These are phyloP conservation scores for Gyromitra esculenta DNA, from an alignment of 2,329 filamentous ascomycete species.

Conservation along the genomic window DNA sequence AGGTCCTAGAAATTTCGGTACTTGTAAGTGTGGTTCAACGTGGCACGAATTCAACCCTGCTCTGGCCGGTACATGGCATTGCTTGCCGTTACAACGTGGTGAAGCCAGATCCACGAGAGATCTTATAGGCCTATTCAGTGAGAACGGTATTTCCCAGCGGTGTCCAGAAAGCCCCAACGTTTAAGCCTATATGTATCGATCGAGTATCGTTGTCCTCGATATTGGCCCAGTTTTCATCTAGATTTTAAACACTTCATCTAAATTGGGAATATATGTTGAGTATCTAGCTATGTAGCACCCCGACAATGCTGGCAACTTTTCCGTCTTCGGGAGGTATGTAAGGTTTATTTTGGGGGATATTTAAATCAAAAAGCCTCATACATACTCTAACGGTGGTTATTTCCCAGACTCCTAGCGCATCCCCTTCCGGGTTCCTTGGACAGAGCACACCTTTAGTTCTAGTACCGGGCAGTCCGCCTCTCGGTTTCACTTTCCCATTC, in stretches of 20 bases:
- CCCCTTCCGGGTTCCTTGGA: conserved; percentile 5
- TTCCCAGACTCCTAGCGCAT: not conserved
- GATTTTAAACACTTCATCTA: not conserved
- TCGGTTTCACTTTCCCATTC: conserved; percentile 14
- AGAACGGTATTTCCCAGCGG: not conserved
- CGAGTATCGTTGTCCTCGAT: no score
- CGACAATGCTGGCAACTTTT: not conserved
- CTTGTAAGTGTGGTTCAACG: not conserved
- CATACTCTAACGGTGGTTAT: not conserved
- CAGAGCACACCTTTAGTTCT: not conserved
- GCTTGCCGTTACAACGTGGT: not conserved
- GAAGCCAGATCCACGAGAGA: not conserved
- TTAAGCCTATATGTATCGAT: not conserved
- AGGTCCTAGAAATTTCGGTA: not conserved
- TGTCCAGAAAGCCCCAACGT: not conserved
- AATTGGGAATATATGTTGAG: not conserved
- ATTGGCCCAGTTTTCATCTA: not conserved
- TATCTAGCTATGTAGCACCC: not conserved
- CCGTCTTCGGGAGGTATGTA: not conserved
- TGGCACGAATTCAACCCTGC: not conserved
- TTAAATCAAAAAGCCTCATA: not conserved
- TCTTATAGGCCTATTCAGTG: not conserved
- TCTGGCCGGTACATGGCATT: not conserved
- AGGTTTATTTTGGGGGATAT: not conserved
- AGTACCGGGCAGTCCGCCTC: not conserved